A percentile compares a stretch with the other conserved stretches of the same genome.
Conservation (phyloP, 768 basidiomycete genomes). For the Rhodotorula sphaerocarpa region DNA sequence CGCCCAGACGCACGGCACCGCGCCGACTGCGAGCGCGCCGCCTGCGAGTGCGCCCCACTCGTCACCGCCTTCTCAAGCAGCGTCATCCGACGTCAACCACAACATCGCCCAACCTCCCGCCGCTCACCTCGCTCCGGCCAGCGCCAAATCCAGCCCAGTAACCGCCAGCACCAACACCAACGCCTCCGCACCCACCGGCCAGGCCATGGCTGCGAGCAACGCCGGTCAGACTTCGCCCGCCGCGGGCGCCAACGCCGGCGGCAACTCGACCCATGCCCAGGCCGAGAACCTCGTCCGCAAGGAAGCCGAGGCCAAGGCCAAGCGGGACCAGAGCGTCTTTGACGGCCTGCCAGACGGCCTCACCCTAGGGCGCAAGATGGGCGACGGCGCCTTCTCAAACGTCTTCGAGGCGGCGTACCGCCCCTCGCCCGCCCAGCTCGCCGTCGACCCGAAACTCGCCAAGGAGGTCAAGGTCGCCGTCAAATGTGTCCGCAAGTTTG, state of each 20-base stretch:
- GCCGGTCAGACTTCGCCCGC: neutral
- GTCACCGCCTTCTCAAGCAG: neutral
- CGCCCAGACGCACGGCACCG: neutral
- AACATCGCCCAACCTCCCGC: too few species aligned
- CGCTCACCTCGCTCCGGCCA: neutral
- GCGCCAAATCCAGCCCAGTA: constrained; percentile 13
- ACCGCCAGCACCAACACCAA: neutral
- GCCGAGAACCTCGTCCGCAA: constrained; percentile 27
- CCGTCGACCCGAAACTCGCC: constrained; percentile 59
- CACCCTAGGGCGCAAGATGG: constrained; percentile 44
- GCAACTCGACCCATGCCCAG: neutral
- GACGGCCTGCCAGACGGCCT: constrained; percentile 31
- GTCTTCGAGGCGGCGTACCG: constrained; percentile 71
- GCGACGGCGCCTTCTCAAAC: constrained; percentile 87
- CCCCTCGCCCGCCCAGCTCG: constrained; percentile 28
- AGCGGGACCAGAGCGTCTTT: constrained; percentile 14
- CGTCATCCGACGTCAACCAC: too few species aligned
- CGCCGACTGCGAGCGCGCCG: neutral
- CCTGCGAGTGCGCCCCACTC: too few species aligned
- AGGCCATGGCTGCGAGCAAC: neutral
- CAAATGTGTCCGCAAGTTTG: constrained; percentile 89
- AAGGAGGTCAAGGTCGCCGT: constrained; percentile 65
- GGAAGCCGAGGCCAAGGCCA: constrained; percentile 22
- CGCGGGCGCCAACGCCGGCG: neutral
- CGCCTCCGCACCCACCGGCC: neutral